phyloP scores from a whole-genome alignment of 331 rosid species.

The Spiraea crenata region DNA sequence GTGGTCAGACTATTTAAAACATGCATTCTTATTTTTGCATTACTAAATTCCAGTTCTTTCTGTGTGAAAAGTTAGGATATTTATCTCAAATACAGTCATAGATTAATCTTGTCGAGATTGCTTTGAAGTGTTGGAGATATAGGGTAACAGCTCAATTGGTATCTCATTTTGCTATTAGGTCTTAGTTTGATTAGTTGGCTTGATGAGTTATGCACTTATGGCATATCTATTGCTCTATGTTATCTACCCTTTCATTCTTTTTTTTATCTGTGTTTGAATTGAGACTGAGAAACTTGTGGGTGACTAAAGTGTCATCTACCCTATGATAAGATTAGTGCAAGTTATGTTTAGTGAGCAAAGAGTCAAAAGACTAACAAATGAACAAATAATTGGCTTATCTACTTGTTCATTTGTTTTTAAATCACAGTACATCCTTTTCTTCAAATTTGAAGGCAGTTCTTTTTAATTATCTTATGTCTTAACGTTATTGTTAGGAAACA shows the following conservation, averaged over 20 bases:
- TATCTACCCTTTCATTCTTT: neutral
- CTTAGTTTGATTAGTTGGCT: neutral
- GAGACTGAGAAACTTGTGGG: neutral
- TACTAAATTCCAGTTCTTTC: too few relatives aligned
- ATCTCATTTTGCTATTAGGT: neutral
- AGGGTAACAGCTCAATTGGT: neutral
- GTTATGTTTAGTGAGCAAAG: neutral
- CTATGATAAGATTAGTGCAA: neutral
- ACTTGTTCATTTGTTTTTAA: neutral
- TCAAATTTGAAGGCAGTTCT: neutral
- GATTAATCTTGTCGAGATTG: neutral
- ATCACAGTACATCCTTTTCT: neutral
- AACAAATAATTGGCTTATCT: neutral
- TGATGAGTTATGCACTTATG: neutral
- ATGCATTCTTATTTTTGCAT: too few relatives aligned
- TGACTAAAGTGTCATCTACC: neutral
- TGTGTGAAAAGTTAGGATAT: too few relatives aligned
- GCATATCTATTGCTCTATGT: too few relatives aligned
- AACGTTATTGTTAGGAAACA: conserved; percentile 59
- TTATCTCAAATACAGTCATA: too few relatives aligned
- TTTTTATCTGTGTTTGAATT: neutral
- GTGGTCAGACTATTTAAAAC: neutral
- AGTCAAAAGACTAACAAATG: neutral
- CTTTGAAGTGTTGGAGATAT: neutral
- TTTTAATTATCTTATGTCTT: neutral